These are phyloP conservation scores for Hanseniaspora pseudoguilliermondii DNA, from an alignment of 805 yeast species.

Conservation along the genomic window DNA sequence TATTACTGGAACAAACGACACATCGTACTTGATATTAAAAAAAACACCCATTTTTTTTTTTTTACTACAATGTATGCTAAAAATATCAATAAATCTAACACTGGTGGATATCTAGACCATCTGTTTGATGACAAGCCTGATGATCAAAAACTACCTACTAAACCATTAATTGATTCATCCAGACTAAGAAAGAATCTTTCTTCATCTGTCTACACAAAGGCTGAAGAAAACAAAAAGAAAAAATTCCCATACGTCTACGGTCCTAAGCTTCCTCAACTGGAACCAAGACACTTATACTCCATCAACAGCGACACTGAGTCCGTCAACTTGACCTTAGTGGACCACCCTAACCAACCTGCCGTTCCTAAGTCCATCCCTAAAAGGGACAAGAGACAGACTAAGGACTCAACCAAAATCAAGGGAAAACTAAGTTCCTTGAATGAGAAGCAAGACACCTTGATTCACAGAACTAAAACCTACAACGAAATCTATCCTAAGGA, in stretches of 20 bases:
- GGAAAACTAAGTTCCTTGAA: background rate
- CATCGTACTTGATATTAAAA: too few species aligned
- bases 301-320: background rate
- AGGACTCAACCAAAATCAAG: background rate
- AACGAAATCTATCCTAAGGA: slow-evolving; percentile 4
- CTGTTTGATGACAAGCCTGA: background rate
- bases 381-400: slow-evolving; percentile 7
- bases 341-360: slow-evolving; percentile 7
- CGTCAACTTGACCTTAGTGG: background rate
- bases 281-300: background rate
- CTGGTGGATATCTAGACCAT: slow-evolving; percentile 11
- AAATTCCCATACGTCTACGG: slow-evolving; percentile 23
- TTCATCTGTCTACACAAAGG: slow-evolving; percentile 8
- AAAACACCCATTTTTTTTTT: too few species aligned
- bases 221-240: slow-evolving; percentile 16
- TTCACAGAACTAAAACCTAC: background rate
- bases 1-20: too few species aligned
- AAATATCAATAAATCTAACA: background rate
- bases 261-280: slow-evolving; percentile 5
- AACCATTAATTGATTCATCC: slow-evolving; percentile 10
- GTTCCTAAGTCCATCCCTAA: slow-evolving; percentile 6
- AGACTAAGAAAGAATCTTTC: slow-evolving; percentile 14
- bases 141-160: background rate
- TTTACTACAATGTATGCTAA: background rate
- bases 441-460: slow-evolving; percentile 2